Evolutionary conservation across 2,329 filamentous ascomycete genomes (phyloP).

Genomic region (Aspergillus transmontanensis): DNA sequence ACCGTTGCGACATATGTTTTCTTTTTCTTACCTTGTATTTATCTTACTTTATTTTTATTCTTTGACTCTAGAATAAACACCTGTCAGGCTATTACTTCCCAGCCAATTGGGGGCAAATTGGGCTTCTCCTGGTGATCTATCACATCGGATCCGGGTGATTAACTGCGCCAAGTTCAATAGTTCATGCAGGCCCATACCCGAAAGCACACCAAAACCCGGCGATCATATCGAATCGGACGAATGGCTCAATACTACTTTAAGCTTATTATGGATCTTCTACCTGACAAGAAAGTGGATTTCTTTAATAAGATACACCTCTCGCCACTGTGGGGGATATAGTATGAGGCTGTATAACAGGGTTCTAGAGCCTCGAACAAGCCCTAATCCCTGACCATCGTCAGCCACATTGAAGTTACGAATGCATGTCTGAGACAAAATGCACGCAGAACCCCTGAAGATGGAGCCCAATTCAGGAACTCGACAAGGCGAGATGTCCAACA

Average conservation of each 20-base stretch:
- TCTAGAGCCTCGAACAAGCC: background rate
- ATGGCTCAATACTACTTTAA: background rate
- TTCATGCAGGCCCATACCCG: slow-evolving; percentile 3
- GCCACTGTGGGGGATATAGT: background rate
- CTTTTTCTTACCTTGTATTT: background rate
- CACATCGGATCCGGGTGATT: slow-evolving; percentile 8
- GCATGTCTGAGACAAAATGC: background rate
- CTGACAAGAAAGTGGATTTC: background rate
- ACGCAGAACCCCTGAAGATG: background rate
- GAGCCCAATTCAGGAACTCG: background rate
- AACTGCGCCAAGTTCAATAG: slow-evolving; percentile 17
- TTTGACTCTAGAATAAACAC: background rate
- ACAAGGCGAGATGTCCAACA: background rate
- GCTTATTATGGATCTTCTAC: background rate
- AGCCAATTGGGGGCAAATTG: background rate
- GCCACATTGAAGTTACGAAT: slow-evolving; percentile 11
- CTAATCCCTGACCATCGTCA: slow-evolving; percentile 6
- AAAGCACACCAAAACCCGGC: background rate
- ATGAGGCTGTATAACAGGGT: background rate
- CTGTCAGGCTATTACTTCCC: background rate
- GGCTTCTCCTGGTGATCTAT: background rate
- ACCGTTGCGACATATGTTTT: background rate
- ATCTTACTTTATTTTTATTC: background rate
- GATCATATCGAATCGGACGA: background rate
- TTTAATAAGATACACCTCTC: background rate